These are phyloP conservation scores for Macrotyloma uniflorum DNA, from an alignment of 306 rosid genomes.

Conservation along the genomic window DNA sequence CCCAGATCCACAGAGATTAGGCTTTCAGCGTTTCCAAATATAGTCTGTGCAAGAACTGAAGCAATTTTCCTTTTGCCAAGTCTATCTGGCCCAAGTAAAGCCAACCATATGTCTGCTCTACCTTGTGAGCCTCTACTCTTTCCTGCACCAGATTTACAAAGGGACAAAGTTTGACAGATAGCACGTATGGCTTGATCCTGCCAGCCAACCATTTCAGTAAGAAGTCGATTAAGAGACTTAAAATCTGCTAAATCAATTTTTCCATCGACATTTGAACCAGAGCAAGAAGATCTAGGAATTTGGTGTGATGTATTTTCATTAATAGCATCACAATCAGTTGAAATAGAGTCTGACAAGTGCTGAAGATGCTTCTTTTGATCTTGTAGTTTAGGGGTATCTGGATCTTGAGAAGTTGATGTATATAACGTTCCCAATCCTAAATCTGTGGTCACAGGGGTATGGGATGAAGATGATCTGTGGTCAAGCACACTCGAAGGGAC, in stretches of 20 bases:
- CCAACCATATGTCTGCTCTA: conserved; percentile 76
- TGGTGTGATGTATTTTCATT: conserved; percentile 39
- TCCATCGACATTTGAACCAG: conserved; percentile 46
- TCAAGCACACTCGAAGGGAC: conserved; percentile 47
- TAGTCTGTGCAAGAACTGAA: conserved; percentile 61
- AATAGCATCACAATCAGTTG: conserved; percentile 46
- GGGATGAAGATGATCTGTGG: conserved; percentile 43
- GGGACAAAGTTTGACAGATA: conserved; percentile 59
- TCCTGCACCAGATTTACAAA: conserved; percentile 54
- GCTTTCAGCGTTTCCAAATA: conserved; percentile 63
- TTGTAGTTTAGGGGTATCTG: conserved; percentile 42
- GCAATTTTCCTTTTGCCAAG: conserved; percentile 81
- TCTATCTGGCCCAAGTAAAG: conserved; percentile 81
- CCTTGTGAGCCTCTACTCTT: conserved; percentile 47
- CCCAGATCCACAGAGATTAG: conserved; percentile 70
- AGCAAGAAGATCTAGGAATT: conserved; percentile 43
- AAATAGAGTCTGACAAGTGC: conserved; percentile 50
- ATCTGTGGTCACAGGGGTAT: conserved; percentile 75
- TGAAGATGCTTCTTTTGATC: conserved; percentile 39
- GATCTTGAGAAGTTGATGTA: conserved; percentile 51
- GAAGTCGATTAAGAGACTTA: conserved; percentile 63
- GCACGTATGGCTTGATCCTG: conserved; percentile 71
- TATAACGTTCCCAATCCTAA: conserved; percentile 85
- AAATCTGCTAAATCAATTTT: conserved; percentile 59
- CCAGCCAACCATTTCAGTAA: conserved; percentile 70